Evolutionary conservation across 1,139 yeast species (phyloP).

Genomic region (Maudiozyma humilis): DNA sequence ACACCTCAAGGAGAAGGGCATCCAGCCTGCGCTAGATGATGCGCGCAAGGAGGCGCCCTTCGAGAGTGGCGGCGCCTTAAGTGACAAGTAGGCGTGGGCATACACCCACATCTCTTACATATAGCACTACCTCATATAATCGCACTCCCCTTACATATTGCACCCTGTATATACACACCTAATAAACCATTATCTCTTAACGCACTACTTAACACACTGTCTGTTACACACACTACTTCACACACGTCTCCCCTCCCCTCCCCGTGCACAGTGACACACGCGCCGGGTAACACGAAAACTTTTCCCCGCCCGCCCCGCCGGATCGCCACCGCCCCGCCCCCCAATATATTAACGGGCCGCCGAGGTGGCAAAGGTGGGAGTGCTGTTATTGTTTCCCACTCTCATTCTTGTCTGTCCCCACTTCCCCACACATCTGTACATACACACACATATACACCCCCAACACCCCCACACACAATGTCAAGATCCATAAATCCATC

Average conservation of each 20-base stretch:
- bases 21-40: constrained; percentile 71
- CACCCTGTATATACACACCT: no score
- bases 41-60: constrained; percentile 91
- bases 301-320: background rate
- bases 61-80: constrained; percentile 46
- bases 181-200: no score
- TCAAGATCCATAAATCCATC: constrained; percentile 6
- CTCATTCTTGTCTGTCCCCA: no score
- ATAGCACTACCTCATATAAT: background rate
- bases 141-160: no score
- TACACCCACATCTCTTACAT: background rate
- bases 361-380: background rate
- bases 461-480: constrained; percentile 2
- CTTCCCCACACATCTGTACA: background rate
- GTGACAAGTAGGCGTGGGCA: constrained; percentile 2
- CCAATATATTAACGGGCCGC: background rate
- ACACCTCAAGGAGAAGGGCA: constrained; percentile 31
- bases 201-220: no score
- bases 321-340: no score
- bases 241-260: background rate
- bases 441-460: background rate
- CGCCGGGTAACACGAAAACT: background rate
- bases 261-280: background rate
- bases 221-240: background rate
- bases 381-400: no score